A percentile compares a stretch with the other conserved stretches of the same genome.
Conservation (phyloP, 768 basidiomycete species). For the Boletus subcaerulescens region DNA sequence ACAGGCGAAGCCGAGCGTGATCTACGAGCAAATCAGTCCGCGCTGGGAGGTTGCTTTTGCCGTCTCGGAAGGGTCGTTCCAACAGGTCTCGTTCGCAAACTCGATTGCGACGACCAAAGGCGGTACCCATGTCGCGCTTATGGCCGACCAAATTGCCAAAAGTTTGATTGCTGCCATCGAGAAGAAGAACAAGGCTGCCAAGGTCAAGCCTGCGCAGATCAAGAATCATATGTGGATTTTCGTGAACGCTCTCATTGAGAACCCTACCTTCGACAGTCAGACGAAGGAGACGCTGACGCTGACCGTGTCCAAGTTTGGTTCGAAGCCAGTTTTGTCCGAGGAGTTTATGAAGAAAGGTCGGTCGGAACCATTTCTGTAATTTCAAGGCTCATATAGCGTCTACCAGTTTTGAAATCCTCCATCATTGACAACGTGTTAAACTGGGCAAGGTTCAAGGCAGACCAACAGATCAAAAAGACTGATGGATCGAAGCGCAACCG, state of each 20-base stretch:
- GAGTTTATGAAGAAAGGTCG: slow-evolving; percentile 96
- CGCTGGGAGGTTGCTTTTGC: slow-evolving; percentile 98
- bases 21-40: slow-evolving; percentile 75
- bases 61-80: slow-evolving; percentile 87
- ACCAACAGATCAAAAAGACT: slow-evolving; percentile 93
- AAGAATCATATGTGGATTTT: slow-evolving; percentile 99
- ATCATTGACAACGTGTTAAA: slow-evolving; percentile 90
- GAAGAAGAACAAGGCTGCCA: slow-evolving; percentile 98
- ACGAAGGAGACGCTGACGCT: slow-evolving; percentile 95
- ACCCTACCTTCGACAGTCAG: slow-evolving; percentile 98
- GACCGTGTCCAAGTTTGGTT: slow-evolving; percentile 84
- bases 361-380: slow-evolving; percentile 12
- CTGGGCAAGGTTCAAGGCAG: slow-evolving; percentile 97
- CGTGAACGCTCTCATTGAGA: slow-evolving; percentile 93
- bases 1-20: slow-evolving; percentile 67
- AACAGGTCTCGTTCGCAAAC: slow-evolving; percentile 97
- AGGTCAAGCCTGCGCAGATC: slow-evolving; percentile 89
- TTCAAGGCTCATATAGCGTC: slow-evolving; percentile 1
- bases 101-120: slow-evolving; percentile 96
- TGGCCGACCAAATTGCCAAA: slow-evolving; percentile 90
- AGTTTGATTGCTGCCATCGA: slow-evolving; percentile 74
- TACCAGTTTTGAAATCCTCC: slow-evolving; percentile 76
- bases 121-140: slow-evolving; percentile 83
- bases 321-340: slow-evolving; percentile 78
- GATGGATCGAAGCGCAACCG: slow-evolving; percentile 89